A percentile compares a stretch with the other conserved stretches of the same genome.
These are phyloP conservation scores for Stereum hirsutum DNA, from an alignment of 1,284 basidiomycete genomes.

Conservation along the genomic window DNA sequence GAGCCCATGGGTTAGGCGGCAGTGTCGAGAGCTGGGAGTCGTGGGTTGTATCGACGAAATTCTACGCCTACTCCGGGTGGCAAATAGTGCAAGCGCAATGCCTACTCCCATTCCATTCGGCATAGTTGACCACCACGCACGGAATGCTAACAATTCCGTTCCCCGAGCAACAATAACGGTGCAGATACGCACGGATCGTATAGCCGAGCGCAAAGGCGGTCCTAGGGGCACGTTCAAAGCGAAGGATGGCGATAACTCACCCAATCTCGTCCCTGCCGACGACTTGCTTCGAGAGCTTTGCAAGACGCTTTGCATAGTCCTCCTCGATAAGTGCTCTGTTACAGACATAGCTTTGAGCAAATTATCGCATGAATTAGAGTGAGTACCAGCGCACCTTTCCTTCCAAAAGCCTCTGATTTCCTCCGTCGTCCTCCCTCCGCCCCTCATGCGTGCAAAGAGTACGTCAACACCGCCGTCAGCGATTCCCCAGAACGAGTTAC, in stretches of 20 bases:
- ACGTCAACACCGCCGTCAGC: conserved; percentile 87
- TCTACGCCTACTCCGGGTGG: no score
- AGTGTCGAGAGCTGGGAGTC: no score
- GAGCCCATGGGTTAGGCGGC: no score
- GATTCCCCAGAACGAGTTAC: conserved; percentile 93
- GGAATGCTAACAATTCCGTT: no score
- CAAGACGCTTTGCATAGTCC: conserved; percentile 86
- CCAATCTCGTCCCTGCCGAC: conserved; percentile 90
- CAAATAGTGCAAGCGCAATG: no score
- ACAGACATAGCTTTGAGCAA: neutral
- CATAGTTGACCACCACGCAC: no score
- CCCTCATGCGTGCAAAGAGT: conserved; percentile 81
- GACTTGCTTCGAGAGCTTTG: conserved; percentile 70
- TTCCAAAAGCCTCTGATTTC: conserved; percentile 85
- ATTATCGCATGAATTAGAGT: neutral
- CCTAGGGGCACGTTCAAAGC: no score
- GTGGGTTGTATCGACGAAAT: no score
- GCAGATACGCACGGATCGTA: no score
- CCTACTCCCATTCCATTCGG: no score
- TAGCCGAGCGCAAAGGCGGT: no score
- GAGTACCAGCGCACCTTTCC: conserved; percentile 70
- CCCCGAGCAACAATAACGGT: no score
- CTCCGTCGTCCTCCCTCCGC: conserved; percentile 80
- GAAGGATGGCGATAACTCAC: conserved; percentile 34
- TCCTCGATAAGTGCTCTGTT: conserved; percentile 81